Evolutionary conservation across 1,139 yeast genomes (phyloP).

Genomic region (Protomyces inouyei): DNA sequence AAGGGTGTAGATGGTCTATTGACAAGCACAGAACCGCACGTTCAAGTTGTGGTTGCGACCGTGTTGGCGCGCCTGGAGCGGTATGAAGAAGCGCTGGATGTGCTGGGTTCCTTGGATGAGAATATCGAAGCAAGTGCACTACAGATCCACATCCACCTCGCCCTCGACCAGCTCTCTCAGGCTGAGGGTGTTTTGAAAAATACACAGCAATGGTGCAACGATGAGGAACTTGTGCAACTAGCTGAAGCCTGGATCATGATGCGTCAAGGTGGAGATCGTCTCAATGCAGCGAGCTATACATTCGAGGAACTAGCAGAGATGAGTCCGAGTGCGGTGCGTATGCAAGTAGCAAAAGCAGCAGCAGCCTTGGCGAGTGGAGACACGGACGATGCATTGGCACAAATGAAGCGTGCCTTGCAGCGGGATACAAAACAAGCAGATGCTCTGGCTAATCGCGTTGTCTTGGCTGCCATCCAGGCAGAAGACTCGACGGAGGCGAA

Average conservation of each 20-base stretch:
- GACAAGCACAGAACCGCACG: conserved; percentile 28
- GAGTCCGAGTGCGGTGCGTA: conserved; percentile 45
- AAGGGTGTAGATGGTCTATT: conserved; percentile 35
- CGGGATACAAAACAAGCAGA: conserved; percentile 46
- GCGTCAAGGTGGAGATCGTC: conserved; percentile 50
- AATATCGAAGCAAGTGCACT: conserved; percentile 37
- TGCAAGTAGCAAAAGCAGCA: conserved; percentile 47
- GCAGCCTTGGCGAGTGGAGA: conserved; percentile 48
- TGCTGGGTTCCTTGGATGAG: conserved; percentile 38
- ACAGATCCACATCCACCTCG: conserved; percentile 40
- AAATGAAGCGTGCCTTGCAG: conserved; percentile 46
- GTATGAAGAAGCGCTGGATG: conserved; percentile 39
- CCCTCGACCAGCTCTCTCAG: conserved; percentile 38
- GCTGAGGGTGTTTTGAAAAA: conserved; percentile 40
- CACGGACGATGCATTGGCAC: conserved; percentile 47
- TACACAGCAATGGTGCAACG: conserved; percentile 54
- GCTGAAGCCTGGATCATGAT: conserved; percentile 64
- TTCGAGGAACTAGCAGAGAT: conserved; percentile 60
- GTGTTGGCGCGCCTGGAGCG: conserved; percentile 40
- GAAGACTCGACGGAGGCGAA: conserved; percentile 15
- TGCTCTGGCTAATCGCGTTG: conserved; percentile 55
- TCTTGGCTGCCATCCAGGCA: conserved; percentile 51
- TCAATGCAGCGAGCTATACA: conserved; percentile 62
- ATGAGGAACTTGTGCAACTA: conserved; percentile 61
- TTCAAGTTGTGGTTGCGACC: conserved; percentile 34